Evolutionary conservation across 768 basidiomycete genomes (phyloP).

Genomic region (Russula sp.): DNA sequence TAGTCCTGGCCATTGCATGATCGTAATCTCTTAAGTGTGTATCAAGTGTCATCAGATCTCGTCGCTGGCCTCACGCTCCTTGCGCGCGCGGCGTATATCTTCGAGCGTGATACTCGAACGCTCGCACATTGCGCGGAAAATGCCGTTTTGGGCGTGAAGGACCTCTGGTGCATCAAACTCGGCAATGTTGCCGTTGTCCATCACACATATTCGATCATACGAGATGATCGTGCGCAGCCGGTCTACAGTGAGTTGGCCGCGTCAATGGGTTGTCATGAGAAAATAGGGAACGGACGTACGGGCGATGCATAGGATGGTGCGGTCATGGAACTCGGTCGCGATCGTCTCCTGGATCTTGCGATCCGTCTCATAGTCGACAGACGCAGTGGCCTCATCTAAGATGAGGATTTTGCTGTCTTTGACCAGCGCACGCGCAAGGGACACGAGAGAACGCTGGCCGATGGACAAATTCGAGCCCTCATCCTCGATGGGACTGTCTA

Average conservation of each 20-base stretch:
- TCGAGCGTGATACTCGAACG: slow-evolving; percentile 68
- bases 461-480: slow-evolving; percentile 84
- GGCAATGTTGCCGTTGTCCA: slow-evolving; percentile 74
- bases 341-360: slow-evolving; percentile 90
- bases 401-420: slow-evolving; percentile 81
- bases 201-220: slow-evolving; percentile 85
- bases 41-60: not conserved
- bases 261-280: not conserved
- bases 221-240: slow-evolving; percentile 81
- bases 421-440: slow-evolving; percentile 83
- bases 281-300: slow-evolving; percentile 43
- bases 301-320: slow-evolving; percentile 83
- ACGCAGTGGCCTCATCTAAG: slow-evolving; percentile 90
- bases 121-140: slow-evolving; percentile 85
- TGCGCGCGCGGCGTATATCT: slow-evolving; percentile 49
- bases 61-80: slow-evolving; percentile 20
- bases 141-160: slow-evolving; percentile 54
- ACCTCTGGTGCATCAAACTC: slow-evolving; percentile 79
- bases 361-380: slow-evolving; percentile 87
- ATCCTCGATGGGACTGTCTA: slow-evolving; percentile 81
- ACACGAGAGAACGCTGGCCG: slow-evolving; percentile 77
- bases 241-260: slow-evolving; percentile 37
- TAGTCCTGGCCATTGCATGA: not conserved
- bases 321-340: slow-evolving; percentile 71
- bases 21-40: not conserved